These are phyloP conservation scores for Acrocalymma vagum DNA, from an alignment of 2,329 filamentous ascomycete genomes.

Conservation along the genomic window DNA sequence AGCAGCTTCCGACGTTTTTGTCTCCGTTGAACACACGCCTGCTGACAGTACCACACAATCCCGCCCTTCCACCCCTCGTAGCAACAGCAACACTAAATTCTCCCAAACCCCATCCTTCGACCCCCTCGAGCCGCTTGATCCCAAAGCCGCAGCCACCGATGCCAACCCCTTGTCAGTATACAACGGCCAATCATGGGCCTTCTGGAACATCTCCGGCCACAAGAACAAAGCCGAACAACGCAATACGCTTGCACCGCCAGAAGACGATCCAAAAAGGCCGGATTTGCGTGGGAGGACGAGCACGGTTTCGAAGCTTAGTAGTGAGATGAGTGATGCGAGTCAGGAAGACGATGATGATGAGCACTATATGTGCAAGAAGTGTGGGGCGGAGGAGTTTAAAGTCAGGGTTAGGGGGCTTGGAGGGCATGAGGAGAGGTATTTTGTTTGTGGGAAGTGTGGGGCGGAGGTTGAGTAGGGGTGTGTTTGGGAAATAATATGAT, in stretches of 20 bases:
- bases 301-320: conserved; percentile 65
- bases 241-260: conserved; percentile 6
- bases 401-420: conserved; percentile 63
- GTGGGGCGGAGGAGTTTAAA: conserved; percentile 69
- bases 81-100: conserved; percentile 1
- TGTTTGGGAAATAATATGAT: too few relatives aligned
- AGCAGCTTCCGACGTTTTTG: conserved; percentile 30
- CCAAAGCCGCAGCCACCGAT: conserved; percentile 29
- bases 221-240: conserved; percentile 2
- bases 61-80: conserved; percentile 8
- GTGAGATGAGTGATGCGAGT: conserved; percentile 52
- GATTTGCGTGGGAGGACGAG: conserved; percentile 51
- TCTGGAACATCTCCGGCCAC: conserved; percentile 56
- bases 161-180: conserved; percentile 58
- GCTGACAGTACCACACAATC: conserved; percentile 19
- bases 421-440: conserved; percentile 62
- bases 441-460: conserved; percentile 69
- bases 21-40: conserved; percentile 22
- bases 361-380: conserved; percentile 60
- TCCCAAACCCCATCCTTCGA: conserved; percentile 14
- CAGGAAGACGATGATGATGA: conserved; percentile 55
- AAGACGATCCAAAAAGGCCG: conserved; percentile 31
- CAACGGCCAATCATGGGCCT: conserved; percentile 61
- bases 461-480: conserved; percentile 10
- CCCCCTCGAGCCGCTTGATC: conserved; percentile 29